A percentile compares a stretch with the other conserved stretches of the same genome.
Conservation (phyloP, 495 filamentous ascomycete species). For the Hypoxylon lenormandii region DNA sequence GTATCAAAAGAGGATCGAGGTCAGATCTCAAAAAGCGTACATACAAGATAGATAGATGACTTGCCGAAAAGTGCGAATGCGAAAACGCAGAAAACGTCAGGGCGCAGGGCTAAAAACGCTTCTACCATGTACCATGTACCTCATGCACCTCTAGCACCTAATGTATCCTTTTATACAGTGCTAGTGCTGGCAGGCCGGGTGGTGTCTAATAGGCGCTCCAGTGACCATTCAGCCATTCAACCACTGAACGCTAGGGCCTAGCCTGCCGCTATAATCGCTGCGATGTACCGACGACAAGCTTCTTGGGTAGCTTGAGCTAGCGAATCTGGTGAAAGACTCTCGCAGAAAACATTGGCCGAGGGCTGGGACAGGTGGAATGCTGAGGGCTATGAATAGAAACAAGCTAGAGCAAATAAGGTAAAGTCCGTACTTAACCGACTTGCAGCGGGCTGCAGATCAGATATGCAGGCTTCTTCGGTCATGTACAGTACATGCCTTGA, state of each 20-base stretch:
- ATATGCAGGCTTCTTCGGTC: conserved; percentile 10
- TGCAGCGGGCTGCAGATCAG: conserved; percentile 23
- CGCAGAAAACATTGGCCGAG: conserved; percentile 43
- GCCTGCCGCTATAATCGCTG: neutral
- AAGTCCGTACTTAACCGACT: conserved; percentile 27
- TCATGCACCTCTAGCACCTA: too few relatives aligned
- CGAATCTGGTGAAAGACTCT: conserved; percentile 31
- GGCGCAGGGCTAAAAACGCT: conserved; percentile 18
- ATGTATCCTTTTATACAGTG: conserved; percentile 9
- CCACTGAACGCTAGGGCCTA: conserved; percentile 23
- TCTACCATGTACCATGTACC: too few relatives aligned
- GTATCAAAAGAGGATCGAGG: conserved; percentile 42
- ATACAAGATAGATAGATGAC: conserved; percentile 39
- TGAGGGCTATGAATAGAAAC: conserved; percentile 37
- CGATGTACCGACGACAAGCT: conserved; percentile 3
- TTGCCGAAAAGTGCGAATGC: conserved; percentile 24
- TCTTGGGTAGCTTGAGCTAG: neutral
- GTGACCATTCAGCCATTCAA: conserved; percentile 37
- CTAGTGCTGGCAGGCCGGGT: conserved; percentile 7
- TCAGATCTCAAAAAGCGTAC: conserved; percentile 35
- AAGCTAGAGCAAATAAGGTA: conserved; percentile 24
- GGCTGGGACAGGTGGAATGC: conserved; percentile 14
- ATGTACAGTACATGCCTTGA: conserved; percentile 13
- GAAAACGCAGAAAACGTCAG: conserved; percentile 33
- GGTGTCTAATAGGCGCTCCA: conserved; percentile 36